Base-by-base conservation (phyloP, 2,329 filamentous ascomycete genomes). In the Aspergillus ustus region DNA sequence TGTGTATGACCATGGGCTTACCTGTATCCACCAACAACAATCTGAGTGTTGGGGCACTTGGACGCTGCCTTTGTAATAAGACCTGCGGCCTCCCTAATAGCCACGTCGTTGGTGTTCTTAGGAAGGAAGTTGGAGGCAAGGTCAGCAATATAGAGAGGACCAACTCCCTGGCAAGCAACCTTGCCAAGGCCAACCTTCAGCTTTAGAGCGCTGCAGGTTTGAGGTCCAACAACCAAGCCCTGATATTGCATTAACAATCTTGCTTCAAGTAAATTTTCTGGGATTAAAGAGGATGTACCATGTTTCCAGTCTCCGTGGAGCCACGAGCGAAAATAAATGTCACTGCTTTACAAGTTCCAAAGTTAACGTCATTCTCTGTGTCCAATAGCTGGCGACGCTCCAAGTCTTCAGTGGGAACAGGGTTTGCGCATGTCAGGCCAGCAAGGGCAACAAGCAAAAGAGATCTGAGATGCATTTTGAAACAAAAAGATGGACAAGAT, bases 1-100 rank as follows among this genome's bases (percentile, higher is more conserved):
- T n/a, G n/a, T n/a, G n/a, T n/a, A n/a, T n/a, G n/a, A n/a, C n/a
- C n/a, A n/a, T n/a, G n/a, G n/a, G n/a, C 69, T 67, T 65, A 79
- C 78, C 78, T 80, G 52, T 73, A 73, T 8, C 80, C 81, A 46
- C 78, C 81, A 2, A 78, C 76, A 0, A 82, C 71, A 25, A 83
- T 75, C 50, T 75, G 71, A 0, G 81, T 72, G 28, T 76, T 67
- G 13, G 81, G 81, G 56, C 81, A 83, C 65, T 81, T 81, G 7
- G 68, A 68, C 67, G 72, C 65, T 13, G 81, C 80, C 22, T 75
- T 56, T 4, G 72, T 68, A 66, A 82, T 78, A 25, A 81, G 73
- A 3, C 71, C 68, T 20, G 73, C 74, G 34, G 78, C 80, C 58
- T 80, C 80, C 2, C 69, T 59, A 60, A 83, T 82, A 28, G 63